Conservation (phyloP, 805 yeast genomes). For the Wickerhamomyces hampshirensis region DNA sequence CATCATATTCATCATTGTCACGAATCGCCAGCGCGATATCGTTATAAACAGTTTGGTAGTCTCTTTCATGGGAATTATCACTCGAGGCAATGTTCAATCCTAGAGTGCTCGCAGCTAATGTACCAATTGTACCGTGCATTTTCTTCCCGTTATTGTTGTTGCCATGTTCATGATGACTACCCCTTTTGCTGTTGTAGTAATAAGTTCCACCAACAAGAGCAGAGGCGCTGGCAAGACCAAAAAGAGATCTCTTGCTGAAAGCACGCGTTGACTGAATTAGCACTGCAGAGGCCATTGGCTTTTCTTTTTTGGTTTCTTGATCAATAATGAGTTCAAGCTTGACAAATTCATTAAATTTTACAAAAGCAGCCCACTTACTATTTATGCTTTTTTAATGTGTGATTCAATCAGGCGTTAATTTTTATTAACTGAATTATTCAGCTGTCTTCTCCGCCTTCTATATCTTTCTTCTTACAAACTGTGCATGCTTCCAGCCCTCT, state of each 20-base stretch:
- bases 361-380: too few relatives aligned
- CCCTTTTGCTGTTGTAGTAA: constrained; percentile 17
- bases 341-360: too few relatives aligned
- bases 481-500: too few relatives aligned
- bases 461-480: too few relatives aligned
- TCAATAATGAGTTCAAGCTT: too few relatives aligned
- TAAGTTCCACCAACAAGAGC: constrained; percentile 28
- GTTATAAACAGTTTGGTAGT: constrained; percentile 62
- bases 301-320: too few relatives aligned
- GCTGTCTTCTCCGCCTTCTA: too few relatives aligned
- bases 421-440: too few relatives aligned
- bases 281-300: too few relatives aligned
- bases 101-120: constrained; percentile 27
- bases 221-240: constrained; percentile 26
- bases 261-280: too few relatives aligned
- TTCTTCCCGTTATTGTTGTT: constrained; percentile 19
- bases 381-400: too few relatives aligned
- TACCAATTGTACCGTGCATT: constrained; percentile 32
- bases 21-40: constrained; percentile 62
- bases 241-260: constrained; percentile 13
- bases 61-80: constrained; percentile 37
- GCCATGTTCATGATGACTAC: constrained; percentile 16
- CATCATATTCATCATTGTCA: constrained; percentile 56
- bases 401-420: too few relatives aligned
- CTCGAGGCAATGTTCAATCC: constrained; percentile 20